Conservation (phyloP, 805 yeast species). For the Hanseniaspora singularis region DNA sequence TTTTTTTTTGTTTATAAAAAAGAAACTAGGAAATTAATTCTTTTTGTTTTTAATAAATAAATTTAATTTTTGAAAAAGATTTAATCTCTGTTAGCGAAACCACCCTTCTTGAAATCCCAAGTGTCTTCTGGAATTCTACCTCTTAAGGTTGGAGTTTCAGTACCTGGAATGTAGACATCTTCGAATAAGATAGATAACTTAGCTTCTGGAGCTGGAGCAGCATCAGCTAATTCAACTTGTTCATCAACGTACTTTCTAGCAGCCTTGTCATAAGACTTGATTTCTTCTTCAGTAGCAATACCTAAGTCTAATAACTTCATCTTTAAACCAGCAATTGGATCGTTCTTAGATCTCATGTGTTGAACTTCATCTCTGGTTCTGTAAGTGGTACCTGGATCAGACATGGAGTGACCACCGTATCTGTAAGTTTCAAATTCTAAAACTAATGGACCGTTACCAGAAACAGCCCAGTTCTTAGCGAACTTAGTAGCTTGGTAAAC, state of each 20-base stretch:
- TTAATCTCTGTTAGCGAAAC: conserved; percentile 30
- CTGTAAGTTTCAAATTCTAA: conserved; percentile 96
- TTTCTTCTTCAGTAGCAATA: conserved; percentile 87
- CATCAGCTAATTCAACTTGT: conserved; percentile 88
- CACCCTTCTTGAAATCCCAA: conserved; percentile 57
- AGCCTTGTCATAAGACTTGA: conserved; percentile 87
- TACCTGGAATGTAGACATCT: conserved; percentile 91
- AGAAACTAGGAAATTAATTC: no score
- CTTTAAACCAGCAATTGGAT: conserved; percentile 94
- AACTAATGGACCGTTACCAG: conserved; percentile 92
- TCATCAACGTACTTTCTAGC: conserved; percentile 92
- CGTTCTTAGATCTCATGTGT: conserved; percentile 97
- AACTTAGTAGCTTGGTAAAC: conserved; percentile 90
- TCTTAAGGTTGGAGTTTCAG: conserved; percentile 84
- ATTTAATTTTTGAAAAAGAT: neutral
- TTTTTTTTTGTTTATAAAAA: no score
- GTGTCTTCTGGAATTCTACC: conserved; percentile 95
- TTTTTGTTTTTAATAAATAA: neutral
- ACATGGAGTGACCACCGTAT: conserved; percentile 99
- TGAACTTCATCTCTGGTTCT: conserved; percentile 99
- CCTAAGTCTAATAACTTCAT: conserved; percentile 67
- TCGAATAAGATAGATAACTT: conserved; percentile 88
- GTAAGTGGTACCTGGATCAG: conserved; percentile 99
- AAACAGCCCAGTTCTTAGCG: conserved; percentile 89
- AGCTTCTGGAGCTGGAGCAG: conserved; percentile 90